Conservation (phyloP, 768 basidiomycete species). For the Crepidotus variabilis region DNA sequence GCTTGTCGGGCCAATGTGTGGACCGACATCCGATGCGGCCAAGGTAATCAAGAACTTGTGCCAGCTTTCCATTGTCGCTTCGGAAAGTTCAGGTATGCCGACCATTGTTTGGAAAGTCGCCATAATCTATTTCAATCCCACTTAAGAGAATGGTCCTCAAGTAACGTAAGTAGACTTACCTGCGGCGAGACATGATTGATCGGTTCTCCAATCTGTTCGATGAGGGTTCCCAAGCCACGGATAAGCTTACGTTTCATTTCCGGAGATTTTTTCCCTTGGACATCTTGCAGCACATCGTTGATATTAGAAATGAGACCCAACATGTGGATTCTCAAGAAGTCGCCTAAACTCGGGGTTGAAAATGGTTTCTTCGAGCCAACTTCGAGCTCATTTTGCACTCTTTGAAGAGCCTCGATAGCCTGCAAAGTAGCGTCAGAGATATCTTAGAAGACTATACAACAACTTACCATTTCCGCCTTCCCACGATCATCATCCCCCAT, state of each 20-base stretch:
- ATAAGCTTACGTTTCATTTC: conserved; percentile 73
- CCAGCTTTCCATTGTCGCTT: conserved; percentile 81
- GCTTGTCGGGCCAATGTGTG: conserved; percentile 82
- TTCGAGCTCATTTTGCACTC: conserved; percentile 42
- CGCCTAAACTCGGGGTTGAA: conserved; percentile 38
- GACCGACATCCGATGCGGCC: conserved; percentile 65
- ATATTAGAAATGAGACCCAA: conserved; percentile 82
- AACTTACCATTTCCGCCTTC: conserved; percentile 41
- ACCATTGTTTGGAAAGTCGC: conserved; percentile 91
- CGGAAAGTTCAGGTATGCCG: conserved; percentile 67
- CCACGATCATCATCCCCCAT: conserved; percentile 66
- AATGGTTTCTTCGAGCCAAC: conserved; percentile 23
- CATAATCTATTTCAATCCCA: conserved; percentile 68
- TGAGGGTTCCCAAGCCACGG: conserved; percentile 70
- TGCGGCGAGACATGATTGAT: conserved; percentile 83
- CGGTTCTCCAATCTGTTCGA: conserved; percentile 63
- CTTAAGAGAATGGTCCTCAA: background rate
- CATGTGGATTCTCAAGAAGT: conserved; percentile 71
- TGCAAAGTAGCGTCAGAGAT: conserved; percentile 8
- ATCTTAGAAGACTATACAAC: background rate
- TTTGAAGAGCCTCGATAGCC: conserved; percentile 35
- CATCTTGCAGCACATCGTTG: conserved; percentile 84
- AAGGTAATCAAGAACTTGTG: conserved; percentile 68
- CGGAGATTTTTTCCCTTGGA: conserved; percentile 70
- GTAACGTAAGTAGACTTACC: conserved; percentile 39